A percentile compares a stretch with the other conserved stretches of the same genome.
Conservation (phyloP, 169 alveolate genomes). For the Pseudocohnilembus persalinus region DNA sequence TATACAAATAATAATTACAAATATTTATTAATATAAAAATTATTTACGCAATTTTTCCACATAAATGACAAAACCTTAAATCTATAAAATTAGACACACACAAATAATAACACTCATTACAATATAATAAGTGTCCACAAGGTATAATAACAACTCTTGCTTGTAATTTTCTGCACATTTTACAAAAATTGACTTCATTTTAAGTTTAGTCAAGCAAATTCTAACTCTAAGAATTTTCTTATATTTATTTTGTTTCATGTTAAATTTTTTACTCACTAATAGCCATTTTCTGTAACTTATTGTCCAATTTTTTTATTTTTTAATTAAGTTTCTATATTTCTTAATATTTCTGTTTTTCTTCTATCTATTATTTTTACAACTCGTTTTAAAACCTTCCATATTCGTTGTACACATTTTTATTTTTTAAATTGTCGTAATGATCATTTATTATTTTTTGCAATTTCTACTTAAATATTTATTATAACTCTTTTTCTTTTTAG, state of each 20-base stretch:
- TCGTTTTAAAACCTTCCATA: no score
- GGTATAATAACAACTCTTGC: neutral
- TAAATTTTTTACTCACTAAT: neutral
- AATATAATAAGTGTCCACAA: neutral
- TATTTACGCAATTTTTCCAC: neutral
- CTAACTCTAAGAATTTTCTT: neutral
- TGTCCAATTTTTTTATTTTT: neutral
- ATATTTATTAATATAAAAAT: no score
- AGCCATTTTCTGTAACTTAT: neutral
- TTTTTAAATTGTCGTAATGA: no score
- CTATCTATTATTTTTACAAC: no score
- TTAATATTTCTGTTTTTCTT: no score
- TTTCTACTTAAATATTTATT: no score
- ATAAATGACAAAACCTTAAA: neutral
- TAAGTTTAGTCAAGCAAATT: neutral
- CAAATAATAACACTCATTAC: neutral
- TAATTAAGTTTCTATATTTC: neutral
- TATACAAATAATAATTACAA: neutral
- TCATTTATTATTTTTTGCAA: no score
- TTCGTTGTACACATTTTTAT: no score
- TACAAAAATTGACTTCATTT: no score
- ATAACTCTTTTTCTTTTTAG: no score
- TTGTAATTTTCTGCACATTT: neutral
- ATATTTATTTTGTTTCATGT: no score
- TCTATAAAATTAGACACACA: neutral